Evolutionary conservation across 179 eudicot species (phyloP).

Genomic region (Carnegiea gigantea): DNA sequence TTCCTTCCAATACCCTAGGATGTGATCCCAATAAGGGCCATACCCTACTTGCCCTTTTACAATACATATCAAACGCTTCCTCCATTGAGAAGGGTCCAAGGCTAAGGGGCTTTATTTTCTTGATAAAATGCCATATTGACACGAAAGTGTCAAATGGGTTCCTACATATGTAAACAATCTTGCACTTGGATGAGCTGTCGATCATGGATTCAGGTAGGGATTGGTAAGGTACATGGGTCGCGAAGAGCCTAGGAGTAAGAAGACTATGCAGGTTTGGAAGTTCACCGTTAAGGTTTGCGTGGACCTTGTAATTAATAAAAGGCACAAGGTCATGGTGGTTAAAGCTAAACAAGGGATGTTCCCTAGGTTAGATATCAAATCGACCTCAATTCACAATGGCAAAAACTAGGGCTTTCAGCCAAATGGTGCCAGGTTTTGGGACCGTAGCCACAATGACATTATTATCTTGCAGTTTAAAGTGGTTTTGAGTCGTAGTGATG

Average conservation of each 20-base stretch:
- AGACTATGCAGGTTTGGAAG: conserved; percentile 23
- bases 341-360: conserved; percentile 45
- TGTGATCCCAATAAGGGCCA: conserved; percentile 66
- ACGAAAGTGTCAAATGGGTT: conserved; percentile 56
- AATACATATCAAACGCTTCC: conserved; percentile 55
- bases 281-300: conserved; percentile 20
- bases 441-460: conserved; percentile 41
- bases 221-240: conserved; percentile 49
- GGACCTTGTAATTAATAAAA: conserved; percentile 52
- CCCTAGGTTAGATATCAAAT: background rate
- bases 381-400: conserved; percentile 27
- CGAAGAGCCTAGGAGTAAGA: conserved; percentile 39
- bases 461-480: conserved; percentile 31
- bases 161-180: conserved; percentile 54
- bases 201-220: conserved; percentile 39
- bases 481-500: conserved; percentile 21
- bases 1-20: conserved; percentile 46
- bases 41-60: conserved; percentile 41
- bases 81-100: conserved; percentile 41
- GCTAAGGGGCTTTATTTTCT: conserved; percentile 27
- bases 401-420: conserved; percentile 52
- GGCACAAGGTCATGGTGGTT: conserved; percentile 68
- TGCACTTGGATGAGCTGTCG: conserved; percentile 26
- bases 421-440: conserved; percentile 58
- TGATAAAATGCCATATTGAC: conserved; percentile 51